Evolutionary conservation across 169 alveolate species (phyloP).

Genomic region (Toxoplasma gondii): DNA sequence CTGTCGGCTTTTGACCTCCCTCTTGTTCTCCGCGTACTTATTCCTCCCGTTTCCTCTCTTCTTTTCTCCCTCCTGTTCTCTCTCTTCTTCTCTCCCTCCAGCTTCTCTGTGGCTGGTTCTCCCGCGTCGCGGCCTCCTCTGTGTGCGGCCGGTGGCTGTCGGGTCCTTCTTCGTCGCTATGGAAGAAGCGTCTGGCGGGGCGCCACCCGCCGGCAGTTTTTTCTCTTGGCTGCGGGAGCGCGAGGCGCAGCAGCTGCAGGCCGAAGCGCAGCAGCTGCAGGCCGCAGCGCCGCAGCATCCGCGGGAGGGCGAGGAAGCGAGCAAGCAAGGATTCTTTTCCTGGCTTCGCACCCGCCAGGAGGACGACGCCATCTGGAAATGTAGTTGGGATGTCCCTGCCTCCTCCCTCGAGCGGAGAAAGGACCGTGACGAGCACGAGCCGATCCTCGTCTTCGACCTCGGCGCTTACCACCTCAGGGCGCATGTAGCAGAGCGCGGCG

Average conservation of each 20-base stretch:
- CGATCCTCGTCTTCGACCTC: neutral
- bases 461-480: slow-evolving; percentile 19
- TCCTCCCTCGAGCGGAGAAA: neutral
- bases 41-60: neutral
- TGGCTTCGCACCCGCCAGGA: neutral
- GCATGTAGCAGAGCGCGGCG: slow-evolving; percentile 4
- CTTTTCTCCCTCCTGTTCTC: neutral
- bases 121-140: too few relatives aligned
- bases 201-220: too few relatives aligned
- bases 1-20: too few relatives aligned
- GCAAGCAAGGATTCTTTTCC: neutral
- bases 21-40: neutral
- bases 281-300: too few relatives aligned
- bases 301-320: neutral
- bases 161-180: too few relatives aligned
- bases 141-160: too few relatives aligned
- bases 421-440: neutral
- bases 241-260: too few relatives aligned
- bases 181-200: too few relatives aligned
- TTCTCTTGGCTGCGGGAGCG: too few relatives aligned
- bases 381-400: slow-evolving; percentile 10
- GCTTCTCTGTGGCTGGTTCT: too few relatives aligned
- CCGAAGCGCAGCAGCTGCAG: too few relatives aligned
- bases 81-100: too few relatives aligned
- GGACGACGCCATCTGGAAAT: slow-evolving; percentile 3